A percentile compares a stretch with the other conserved stretches of the same genome.
Conservation (phyloP, 305 asterid species). For the Rubia peregrina region DNA sequence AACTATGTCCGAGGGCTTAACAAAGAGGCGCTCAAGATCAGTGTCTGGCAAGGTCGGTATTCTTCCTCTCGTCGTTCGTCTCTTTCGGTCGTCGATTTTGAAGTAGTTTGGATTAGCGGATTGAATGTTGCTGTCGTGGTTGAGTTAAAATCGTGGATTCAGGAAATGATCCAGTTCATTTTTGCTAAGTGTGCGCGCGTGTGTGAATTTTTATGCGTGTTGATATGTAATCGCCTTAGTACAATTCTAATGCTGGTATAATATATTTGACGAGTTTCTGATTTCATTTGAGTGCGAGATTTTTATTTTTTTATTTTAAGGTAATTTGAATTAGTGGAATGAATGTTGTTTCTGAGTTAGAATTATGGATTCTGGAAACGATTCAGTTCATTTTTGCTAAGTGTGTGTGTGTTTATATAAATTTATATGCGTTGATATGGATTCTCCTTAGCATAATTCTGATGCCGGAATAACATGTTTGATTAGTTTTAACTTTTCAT, state of each 20-base stretch:
- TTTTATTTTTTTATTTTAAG: too few species aligned
- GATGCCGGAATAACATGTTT: background rate
- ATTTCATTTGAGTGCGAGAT: background rate
- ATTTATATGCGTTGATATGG: too few species aligned
- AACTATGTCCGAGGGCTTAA: slow-evolving; percentile 89
- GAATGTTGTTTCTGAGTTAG: background rate
- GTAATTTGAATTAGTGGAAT: background rate
- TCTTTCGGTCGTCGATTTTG: background rate
- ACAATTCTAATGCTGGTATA: background rate
- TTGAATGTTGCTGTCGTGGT: background rate
- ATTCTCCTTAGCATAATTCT: too few species aligned
- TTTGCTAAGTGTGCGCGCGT: background rate
- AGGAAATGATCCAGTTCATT: background rate
- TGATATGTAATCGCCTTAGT: background rate
- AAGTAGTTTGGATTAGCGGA: background rate
- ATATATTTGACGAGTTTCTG: background rate
- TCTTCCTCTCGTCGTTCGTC: background rate
- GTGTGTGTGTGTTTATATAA: background rate
- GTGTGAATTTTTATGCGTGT: background rate
- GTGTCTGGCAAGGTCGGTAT: slow-evolving; percentile 87
- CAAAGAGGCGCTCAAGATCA: slow-evolving; percentile 93
- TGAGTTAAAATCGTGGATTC: background rate
- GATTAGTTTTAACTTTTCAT: background rate
- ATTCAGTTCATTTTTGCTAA: background rate
- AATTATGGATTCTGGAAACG: background rate